These are phyloP conservation scores for Colletotrichum eleusines DNA, from an alignment of 2,329 filamentous ascomycete species.

Conservation along the genomic window DNA sequence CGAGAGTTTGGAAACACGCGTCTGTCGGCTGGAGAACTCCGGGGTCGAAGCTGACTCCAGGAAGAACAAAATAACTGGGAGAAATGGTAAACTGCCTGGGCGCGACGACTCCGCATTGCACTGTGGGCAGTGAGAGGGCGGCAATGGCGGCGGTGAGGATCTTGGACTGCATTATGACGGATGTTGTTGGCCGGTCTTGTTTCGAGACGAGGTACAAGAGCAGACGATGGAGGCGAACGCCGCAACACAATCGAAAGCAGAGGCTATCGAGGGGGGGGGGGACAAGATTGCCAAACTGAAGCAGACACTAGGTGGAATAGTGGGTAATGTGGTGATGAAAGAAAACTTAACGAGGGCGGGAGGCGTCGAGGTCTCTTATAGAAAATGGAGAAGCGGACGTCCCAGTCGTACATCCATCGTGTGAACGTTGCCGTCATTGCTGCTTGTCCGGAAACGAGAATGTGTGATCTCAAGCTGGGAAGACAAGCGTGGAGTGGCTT, in stretches of 20 bases:
- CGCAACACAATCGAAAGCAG: neutral
- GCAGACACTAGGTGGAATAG: neutral
- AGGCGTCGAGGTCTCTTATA: slow-evolving; percentile 31
- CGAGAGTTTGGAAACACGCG: neutral
- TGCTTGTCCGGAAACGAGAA: slow-evolving; percentile 21
- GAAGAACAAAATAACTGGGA: slow-evolving; percentile 10
- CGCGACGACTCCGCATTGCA: slow-evolving; percentile 14
- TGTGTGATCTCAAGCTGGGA: neutral
- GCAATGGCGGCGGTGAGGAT: slow-evolving; percentile 37
- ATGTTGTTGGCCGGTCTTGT: neutral
- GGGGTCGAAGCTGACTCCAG: slow-evolving; percentile 1
- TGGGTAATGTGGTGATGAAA: slow-evolving; percentile 18
- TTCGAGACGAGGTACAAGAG: neutral
- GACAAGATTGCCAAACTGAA: neutral
- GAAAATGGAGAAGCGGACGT: neutral
- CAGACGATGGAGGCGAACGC: too few species aligned
- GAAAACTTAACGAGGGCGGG: neutral
- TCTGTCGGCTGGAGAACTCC: neutral
- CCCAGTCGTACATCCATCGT: neutral
- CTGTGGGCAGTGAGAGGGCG: slow-evolving; percentile 31
- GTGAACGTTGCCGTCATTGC: slow-evolving; percentile 1
- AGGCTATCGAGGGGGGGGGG: neutral
- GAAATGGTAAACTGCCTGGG: neutral
- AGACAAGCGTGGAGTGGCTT: neutral
- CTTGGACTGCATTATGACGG: slow-evolving; percentile 40